Evolutionary conservation across 2,329 filamentous ascomycete species (phyloP).

Genomic region (Curvularia hawaiiensis): DNA sequence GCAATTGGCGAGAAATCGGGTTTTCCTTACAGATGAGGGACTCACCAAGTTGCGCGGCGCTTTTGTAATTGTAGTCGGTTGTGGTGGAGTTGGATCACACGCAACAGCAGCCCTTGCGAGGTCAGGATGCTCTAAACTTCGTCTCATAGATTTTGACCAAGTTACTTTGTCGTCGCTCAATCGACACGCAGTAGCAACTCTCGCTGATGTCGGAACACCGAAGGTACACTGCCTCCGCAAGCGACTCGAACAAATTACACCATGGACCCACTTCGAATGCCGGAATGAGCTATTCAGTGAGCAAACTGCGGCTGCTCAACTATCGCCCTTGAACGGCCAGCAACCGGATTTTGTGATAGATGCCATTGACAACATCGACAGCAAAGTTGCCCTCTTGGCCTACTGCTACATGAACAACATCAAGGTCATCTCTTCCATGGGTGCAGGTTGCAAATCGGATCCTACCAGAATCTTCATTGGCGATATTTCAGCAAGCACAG

Average conservation of each 20-base stretch:
- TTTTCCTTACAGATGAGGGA: slow-evolving; percentile 85
- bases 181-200: slow-evolving; percentile 90
- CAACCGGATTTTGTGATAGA: slow-evolving; percentile 90
- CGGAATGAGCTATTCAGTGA: slow-evolving; percentile 82
- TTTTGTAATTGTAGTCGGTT: slow-evolving; percentile 89
- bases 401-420: slow-evolving; percentile 82
- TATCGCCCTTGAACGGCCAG: slow-evolving; percentile 70
- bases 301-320: slow-evolving; percentile 66
- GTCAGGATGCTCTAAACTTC: slow-evolving; percentile 85
- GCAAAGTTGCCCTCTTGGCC: slow-evolving; percentile 87
- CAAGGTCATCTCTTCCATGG: slow-evolving; percentile 92
- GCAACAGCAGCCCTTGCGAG: slow-evolving; percentile 83
- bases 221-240: slow-evolving; percentile 87
- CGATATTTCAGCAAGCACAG: slow-evolving; percentile 85
- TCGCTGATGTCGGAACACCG: slow-evolving; percentile 89
- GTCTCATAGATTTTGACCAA: slow-evolving; percentile 96
- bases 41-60: slow-evolving; percentile 78
- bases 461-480: slow-evolving; percentile 85
- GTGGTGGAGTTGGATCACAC: slow-evolving; percentile 94
- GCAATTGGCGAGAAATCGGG: slow-evolving; percentile 89
- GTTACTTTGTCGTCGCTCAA: slow-evolving; percentile 94
- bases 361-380: slow-evolving; percentile 98
- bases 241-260: slow-evolving; percentile 82
- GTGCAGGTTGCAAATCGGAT: slow-evolving; percentile 90
- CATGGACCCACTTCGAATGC: slow-evolving; percentile 91